A percentile compares a stretch with the other conserved stretches of the same genome.
Evolutionary conservation across 345 rosid species (phyloP).

Genomic region (Eucalyptus marginata): DNA sequence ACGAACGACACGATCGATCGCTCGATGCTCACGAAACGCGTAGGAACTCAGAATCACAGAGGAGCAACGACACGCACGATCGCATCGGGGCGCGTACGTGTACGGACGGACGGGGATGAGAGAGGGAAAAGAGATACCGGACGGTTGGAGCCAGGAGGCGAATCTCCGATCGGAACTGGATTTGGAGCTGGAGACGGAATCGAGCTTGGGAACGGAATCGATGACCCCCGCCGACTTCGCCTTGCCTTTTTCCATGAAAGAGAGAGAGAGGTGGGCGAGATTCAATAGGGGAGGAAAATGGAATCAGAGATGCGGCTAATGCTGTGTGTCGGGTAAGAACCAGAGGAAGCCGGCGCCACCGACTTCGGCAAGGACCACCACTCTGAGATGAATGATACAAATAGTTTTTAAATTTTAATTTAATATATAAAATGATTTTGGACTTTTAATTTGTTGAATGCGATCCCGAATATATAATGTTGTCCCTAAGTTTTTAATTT

Average conservation of each 20-base stretch:
- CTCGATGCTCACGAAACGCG: background rate
- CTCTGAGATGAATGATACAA: background rate
- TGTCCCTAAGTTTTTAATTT: no score
- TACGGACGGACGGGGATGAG: background rate
- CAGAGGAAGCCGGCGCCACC: background rate
- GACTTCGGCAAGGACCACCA: background rate
- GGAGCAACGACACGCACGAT: background rate
- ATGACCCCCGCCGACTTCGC: conserved; percentile 7
- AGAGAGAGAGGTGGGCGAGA: background rate
- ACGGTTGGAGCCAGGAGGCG: conserved; percentile 9
- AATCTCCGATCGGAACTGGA: background rate
- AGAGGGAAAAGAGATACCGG: conserved; percentile 21
- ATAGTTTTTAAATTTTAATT: no score
- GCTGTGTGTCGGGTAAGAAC: background rate
- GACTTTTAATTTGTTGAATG: no score
- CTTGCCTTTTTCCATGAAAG: conserved; percentile 23
- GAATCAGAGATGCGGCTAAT: background rate
- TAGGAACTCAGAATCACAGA: background rate
- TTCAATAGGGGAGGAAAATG: background rate
- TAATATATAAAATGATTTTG: no score
- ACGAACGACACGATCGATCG: background rate
- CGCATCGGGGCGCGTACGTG: background rate
- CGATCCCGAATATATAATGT: rapidly evolving
- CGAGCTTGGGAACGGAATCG: conserved; percentile 24
- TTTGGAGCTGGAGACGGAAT: conserved; percentile 10